Evolutionary conservation across 108 stramenopile genomes (phyloP), one percentile per base, ranked within the genome.

Genomic region (Fragilaria radians): DNA sequence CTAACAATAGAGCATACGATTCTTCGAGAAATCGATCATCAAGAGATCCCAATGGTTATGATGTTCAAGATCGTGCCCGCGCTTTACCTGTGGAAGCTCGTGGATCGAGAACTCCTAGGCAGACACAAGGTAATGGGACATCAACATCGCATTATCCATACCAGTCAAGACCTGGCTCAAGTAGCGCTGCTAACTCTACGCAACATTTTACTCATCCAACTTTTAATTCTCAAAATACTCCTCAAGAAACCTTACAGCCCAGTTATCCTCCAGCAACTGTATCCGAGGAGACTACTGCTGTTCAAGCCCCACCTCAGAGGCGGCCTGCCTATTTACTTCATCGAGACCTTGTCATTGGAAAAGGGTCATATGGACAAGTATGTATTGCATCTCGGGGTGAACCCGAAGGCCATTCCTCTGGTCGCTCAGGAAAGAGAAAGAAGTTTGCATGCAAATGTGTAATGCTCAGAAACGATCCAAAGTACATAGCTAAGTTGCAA

Each of bases 381-480:
- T 94, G 93, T 62, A 94, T 94, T 60, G 93, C 93, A 18, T 87
- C 85, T 23, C 49, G 89, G 24, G 93, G 88, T 19, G 91, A 88
- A 64, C 71, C 84, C n/a, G 84, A 91, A 59, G 84, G 82, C 7
- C 82, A 86, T 45, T 58, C 66, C 27, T 65, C 61, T 28, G 48
- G 42, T 27, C 60, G 61, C 36, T 78, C 82, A 17, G 86, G 86
- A 18, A 94, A 94, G 59, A 69, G 89, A 25, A 90, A 89, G 58
- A 94, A 94, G 67, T 94, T 94, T 68, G 89, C 93, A 3, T 89
- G 93, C 69, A 94, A 94, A 64, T 94, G 89, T 55, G 93, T 94
- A 73, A 78, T 88, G 70, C 71, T 94, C 21, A 70, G 87, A 42
- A 88, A 83, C 56, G 93, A 94, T 64, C 87, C 93, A 30, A 94